A percentile compares a stretch with the other conserved stretches of the same genome.
Evolutionary conservation across 257 asterid species (phyloP).

Genomic region (Haberlea rhodopensis): DNA sequence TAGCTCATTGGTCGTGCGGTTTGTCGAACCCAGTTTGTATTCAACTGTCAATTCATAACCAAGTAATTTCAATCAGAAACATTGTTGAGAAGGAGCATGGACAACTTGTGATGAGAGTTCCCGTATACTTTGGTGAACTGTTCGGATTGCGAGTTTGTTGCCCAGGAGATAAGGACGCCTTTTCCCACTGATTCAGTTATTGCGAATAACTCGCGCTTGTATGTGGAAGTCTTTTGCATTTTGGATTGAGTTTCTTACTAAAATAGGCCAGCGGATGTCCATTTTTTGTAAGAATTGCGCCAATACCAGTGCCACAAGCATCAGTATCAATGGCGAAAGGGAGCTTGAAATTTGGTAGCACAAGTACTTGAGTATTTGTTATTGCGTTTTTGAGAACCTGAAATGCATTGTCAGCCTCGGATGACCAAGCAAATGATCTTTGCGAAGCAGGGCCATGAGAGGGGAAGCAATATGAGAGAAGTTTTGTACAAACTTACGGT

Average conservation of each 20-base stretch:
- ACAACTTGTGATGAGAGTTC: neutral
- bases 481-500: neutral
- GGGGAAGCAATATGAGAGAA: neutral
- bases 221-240: neutral
- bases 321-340: neutral
- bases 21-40: too few species aligned
- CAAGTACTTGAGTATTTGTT: neutral
- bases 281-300: neutral
- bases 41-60: too few species aligned
- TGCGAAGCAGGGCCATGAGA: neutral
- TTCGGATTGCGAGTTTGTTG: neutral
- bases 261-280: neutral
- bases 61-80: too few species aligned
- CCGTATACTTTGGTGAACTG: neutral
- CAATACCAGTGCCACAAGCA: neutral
- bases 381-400: neutral
- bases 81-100: too few species aligned
- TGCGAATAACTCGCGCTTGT: neutral
- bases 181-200: neutral
- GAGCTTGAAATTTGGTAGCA: neutral
- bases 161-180: constrained; percentile 1
- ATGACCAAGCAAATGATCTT: neutral
- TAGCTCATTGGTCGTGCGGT: too few species aligned
- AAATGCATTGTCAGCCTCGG: neutral
- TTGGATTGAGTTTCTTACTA: neutral